These are phyloP conservation scores for Anthostomella pinea DNA, from an alignment of 2,329 filamentous ascomycete species.

Conservation along the genomic window DNA sequence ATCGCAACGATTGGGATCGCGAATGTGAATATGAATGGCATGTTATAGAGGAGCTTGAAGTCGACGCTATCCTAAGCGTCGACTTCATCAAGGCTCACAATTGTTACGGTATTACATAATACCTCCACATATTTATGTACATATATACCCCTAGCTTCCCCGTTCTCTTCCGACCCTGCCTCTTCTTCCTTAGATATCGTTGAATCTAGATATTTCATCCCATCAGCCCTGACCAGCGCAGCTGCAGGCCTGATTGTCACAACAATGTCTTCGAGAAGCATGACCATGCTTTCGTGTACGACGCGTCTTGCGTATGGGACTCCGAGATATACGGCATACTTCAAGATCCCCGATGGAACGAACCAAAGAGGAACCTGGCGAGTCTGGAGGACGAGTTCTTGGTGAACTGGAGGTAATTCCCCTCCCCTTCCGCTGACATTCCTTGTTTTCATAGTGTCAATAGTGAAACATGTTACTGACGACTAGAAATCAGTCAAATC, in stretches of 20 bases:
- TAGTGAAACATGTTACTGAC: background rate
- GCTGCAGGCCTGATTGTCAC: too few species aligned
- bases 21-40: constrained; percentile 7
- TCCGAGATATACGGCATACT: constrained; percentile 5
- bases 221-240: too few species aligned
- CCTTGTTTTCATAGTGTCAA: background rate
- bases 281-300: background rate
- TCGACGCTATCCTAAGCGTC: constrained; percentile 4
- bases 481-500: background rate
- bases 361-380: background rate
- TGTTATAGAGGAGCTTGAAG: constrained; percentile 3
- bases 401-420: constrained; percentile 1
- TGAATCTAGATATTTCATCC: too few species aligned
- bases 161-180: too few species aligned
- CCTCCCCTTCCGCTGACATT: background rate
- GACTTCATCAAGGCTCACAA: constrained; percentile 4
- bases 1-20: constrained; percentile 1
- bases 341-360: background rate
- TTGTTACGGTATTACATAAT: too few species aligned
- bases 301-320: background rate
- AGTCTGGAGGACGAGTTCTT: constrained; percentile 2
- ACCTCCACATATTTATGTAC: too few species aligned
- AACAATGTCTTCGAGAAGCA: constrained; percentile 4
- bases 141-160: too few species aligned
- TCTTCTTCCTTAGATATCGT: too few species aligned